Base-by-base conservation (phyloP, 768 basidiomycete genomes). In the Rhodotorula kratochvilovae region DNA sequence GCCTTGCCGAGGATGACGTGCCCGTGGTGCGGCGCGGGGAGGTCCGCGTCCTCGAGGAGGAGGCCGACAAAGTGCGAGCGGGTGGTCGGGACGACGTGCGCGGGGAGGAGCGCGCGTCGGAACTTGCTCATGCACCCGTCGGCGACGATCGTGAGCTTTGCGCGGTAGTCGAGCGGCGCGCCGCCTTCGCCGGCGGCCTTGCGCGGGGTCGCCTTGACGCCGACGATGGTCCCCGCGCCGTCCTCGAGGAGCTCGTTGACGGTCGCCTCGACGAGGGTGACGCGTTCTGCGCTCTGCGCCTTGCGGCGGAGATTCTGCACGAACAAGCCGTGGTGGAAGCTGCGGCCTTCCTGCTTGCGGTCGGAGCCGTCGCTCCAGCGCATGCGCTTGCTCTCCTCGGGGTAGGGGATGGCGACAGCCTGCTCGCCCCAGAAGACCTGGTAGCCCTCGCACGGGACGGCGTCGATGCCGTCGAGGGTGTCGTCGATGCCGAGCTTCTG, bases 101-200 rank as follows among this genome's bases (percentile, higher is more conserved):
- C n/a, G 88, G 73, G 76, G 19, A 78, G 84, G n/a, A 92, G 86
- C 3, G 82, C 70, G 19, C 81, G 83, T 61, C 95, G 85, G 83
- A 99, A 78, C 56, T 94, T 96, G 8, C 91, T 94, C 81, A 91
- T 91, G 80, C 92, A 96, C 0, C 95, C 95, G 79, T 99, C 95
- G 8, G 94, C 92, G 68, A 97, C 82, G 78, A 98, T 82, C 56
- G 92, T 90, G 61, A 99, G 80, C 73, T 89, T 87, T 0, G 90
- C 92, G 68, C 83, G 84, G 77, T 88, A 87, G 0, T 84, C 78
- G 70, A 87, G 84, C 76, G 76, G 50, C 70, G 35, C 53, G 27
- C 50, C 8, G 25, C 39, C 12, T 1, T 50, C 50, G 1, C 56
- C 25, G 70, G 71, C 84, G n/a, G 15, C 10, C 58, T 43, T 59